phyloP scores from a whole-genome alignment of 2,329 filamentous ascomycete genomes.

The Fonsecaea pedrosoi region DNA sequence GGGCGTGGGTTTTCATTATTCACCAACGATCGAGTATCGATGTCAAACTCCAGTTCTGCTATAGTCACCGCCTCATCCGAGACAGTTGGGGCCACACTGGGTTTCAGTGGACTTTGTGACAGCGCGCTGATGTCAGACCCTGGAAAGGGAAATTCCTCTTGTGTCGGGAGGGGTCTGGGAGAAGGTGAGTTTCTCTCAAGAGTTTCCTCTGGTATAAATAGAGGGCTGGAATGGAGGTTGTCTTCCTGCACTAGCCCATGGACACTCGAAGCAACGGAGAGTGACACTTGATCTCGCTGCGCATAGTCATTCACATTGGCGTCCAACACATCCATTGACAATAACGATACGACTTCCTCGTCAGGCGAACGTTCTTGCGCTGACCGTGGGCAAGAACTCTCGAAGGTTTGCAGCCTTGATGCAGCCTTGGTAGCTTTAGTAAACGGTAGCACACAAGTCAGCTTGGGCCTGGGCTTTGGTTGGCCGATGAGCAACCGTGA shows the following conservation, averaged over 20 bases:
- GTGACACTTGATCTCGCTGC: not conserved
- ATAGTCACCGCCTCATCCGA: not conserved
- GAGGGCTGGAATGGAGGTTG: slow-evolving; percentile 20
- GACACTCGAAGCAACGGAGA: not conserved
- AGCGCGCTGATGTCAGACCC: not conserved
- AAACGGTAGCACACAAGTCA: slow-evolving; percentile 25
- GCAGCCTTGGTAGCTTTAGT: not conserved
- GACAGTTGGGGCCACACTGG: not conserved
- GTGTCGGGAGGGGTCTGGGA: slow-evolving; percentile 15
- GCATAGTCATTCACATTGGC: not conserved
- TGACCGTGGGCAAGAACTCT: not conserved
- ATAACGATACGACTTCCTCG: not conserved
- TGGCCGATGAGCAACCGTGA: slow-evolving; percentile 28
- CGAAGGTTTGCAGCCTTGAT: not conserved
- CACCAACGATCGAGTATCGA: not conserved
- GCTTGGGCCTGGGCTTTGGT: slow-evolving; percentile 22
- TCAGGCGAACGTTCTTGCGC: not conserved
- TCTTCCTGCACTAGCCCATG: not conserved
- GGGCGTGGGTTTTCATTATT: not conserved
- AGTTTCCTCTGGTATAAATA: slow-evolving; percentile 32
- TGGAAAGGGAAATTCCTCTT: slow-evolving; percentile 26
- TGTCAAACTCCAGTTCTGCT: not conserved
- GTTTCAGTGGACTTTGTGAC: not conserved
- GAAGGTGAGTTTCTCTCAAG: slow-evolving; percentile 9
- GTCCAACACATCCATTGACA: not conserved